Evolutionary conservation across 805 yeast species (phyloP).

Genomic region (Cyberlindnera misumaiensis): DNA sequence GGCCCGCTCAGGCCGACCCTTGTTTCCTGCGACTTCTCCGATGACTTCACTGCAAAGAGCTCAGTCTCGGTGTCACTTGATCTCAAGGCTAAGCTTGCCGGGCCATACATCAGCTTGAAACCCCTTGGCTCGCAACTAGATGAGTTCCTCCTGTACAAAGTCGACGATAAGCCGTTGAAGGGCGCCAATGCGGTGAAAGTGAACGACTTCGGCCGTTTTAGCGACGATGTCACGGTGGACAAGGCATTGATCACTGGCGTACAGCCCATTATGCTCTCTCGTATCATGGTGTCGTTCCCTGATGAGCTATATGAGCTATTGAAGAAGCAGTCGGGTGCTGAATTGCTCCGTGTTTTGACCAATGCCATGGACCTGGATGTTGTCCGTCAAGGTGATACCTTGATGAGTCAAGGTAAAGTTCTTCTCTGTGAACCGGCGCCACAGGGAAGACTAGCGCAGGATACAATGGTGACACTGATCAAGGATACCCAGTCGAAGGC

Average conservation of each 20-base stretch:
- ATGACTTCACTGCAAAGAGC: constrained; percentile 2
- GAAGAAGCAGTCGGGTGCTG: constrained; percentile 11
- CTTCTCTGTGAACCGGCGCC: constrained; percentile 65
- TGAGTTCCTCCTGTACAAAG: constrained; percentile 8
- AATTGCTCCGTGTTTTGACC: constrained; percentile 9
- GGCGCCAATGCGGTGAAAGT: constrained; percentile 2
- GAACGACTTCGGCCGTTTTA: constrained; percentile 12
- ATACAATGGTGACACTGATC: constrained; percentile 51
- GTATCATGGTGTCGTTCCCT: constrained; percentile 19
- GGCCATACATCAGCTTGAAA: constrained; percentile 13
- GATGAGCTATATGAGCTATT: constrained; percentile 14
- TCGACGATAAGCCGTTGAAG: neutral
- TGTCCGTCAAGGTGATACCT: constrained; percentile 16
- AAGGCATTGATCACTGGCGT: constrained; percentile 11
- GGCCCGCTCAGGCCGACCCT: neutral
- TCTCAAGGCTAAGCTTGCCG: neutral
- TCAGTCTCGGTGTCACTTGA: constrained; percentile 6
- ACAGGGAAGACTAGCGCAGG: constrained; percentile 49
- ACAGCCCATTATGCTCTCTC: constrained; percentile 11
- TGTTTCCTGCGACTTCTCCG: constrained; percentile 6
- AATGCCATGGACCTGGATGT: constrained; percentile 7
- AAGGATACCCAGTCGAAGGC: constrained; percentile 17
- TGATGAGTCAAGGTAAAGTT: constrained; percentile 33
- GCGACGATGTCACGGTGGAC: constrained; percentile 16
- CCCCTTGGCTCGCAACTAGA: constrained; percentile 13